phyloP scores from a whole-genome alignment of 2,329 filamentous ascomycete genomes.

The Botrytis paeoniae region DNA sequence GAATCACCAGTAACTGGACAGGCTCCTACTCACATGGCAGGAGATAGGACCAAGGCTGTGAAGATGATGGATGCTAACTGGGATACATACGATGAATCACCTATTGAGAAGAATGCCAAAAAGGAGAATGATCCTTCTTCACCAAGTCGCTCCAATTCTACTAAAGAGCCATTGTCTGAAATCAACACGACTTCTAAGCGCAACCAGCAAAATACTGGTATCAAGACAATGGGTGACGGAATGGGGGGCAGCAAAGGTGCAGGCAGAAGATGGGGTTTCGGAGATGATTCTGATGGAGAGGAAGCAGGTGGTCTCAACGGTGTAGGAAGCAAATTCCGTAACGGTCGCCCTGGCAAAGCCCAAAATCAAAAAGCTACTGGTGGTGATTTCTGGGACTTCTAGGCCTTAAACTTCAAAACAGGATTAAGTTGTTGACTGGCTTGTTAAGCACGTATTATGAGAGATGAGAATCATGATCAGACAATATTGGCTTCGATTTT shows the following conservation, averaged over 20 bases:
- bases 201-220: slow-evolving; percentile 30
- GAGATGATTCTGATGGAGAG: slow-evolving; percentile 49
- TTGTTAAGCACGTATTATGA: slow-evolving; percentile 4
- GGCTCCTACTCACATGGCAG: slow-evolving; percentile 47
- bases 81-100: slow-evolving; percentile 54
- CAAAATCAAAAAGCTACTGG: slow-evolving; percentile 34
- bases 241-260: slow-evolving; percentile 48
- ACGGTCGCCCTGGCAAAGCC: slow-evolving; percentile 33
- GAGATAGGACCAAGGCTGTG: slow-evolving; percentile 65
- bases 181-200: slow-evolving; percentile 27
- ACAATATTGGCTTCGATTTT: neutral
- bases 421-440: neutral
- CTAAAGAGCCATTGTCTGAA: slow-evolving; percentile 14
- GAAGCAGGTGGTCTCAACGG: slow-evolving; percentile 33
- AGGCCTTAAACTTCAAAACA: slow-evolving; percentile 8
- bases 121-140: slow-evolving; percentile 33
- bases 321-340: slow-evolving; percentile 26
- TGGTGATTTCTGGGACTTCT: slow-evolving; percentile 41
- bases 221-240: slow-evolving; percentile 50
- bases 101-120: slow-evolving; percentile 42
- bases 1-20: slow-evolving; percentile 52
- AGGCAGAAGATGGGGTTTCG: slow-evolving; percentile 52
- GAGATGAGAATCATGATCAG: slow-evolving; percentile 15
- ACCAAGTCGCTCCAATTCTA: neutral
- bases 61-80: slow-evolving; percentile 70